phyloP scores from a whole-genome alignment of 192 early-diverging fungal genomes.

The Thoreauomyces humboldtii region DNA sequence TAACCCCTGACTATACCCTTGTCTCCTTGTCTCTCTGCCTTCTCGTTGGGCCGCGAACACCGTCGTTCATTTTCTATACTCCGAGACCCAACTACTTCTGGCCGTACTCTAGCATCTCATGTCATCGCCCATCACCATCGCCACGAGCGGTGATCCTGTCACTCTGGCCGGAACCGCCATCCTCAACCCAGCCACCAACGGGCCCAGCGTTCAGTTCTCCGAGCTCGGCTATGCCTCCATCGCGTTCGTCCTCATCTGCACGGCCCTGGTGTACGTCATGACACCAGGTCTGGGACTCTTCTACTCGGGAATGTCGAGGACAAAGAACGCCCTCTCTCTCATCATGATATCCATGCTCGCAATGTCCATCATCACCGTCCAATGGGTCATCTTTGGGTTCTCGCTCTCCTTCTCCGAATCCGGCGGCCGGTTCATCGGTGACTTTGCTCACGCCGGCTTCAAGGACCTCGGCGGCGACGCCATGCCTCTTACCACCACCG shows the following conservation, averaged over 20 bases:
- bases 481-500: conserved; percentile 49
- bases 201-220: conserved; percentile 4
- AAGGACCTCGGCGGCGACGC: conserved; percentile 54
- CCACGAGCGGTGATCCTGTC: conserved; percentile 4
- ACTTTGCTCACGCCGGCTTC: conserved; percentile 74
- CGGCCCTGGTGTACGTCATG: conserved; percentile 92
- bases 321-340: conserved; percentile 89
- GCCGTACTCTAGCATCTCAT: too few species aligned
- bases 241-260: conserved; percentile 60
- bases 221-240: conserved; percentile 38
- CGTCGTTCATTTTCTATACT: too few species aligned
- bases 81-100: too few species aligned
- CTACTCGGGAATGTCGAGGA: conserved; percentile 90
- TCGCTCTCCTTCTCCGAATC: conserved; percentile 80
- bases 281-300: conserved; percentile 92
- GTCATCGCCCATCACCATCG: neutral
- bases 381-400: conserved; percentile 92
- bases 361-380: conserved; percentile 78
- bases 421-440: conserved; percentile 73
- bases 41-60: neutral
- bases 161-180: conserved; percentile 15
- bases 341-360: conserved; percentile 72
- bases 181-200: conserved; percentile 17
- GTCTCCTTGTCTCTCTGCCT: neutral
- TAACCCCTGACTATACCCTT: neutral